Evolutionary conservation across 1,284 basidiomycete genomes (phyloP).

Genomic region (Sporisorium exsertum): DNA sequence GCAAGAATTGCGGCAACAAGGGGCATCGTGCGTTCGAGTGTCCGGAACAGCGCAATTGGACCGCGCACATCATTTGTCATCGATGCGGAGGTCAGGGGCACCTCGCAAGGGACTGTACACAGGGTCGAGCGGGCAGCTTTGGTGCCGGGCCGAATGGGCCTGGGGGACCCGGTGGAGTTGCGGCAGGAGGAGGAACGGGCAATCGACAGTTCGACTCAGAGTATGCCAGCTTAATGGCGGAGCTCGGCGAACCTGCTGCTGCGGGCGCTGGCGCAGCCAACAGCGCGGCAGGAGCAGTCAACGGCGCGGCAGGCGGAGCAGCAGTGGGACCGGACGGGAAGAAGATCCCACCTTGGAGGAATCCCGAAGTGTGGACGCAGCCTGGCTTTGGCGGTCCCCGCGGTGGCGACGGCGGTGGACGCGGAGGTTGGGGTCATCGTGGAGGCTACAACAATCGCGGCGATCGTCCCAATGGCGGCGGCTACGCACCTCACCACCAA

Average conservation of each 20-base stretch:
- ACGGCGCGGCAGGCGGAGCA: constrained; percentile 2
- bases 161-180: constrained; percentile 48
- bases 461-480: constrained; percentile 8
- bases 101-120: constrained; percentile 65
- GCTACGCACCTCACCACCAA: constrained; percentile 1
- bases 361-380: constrained; percentile 64
- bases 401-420: constrained; percentile 23
- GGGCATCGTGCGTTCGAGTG: constrained; percentile 73
- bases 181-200: constrained; percentile 46
- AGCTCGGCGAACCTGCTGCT: constrained; percentile 85
- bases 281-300: constrained; percentile 30
- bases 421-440: constrained; percentile 27
- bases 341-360: constrained; percentile 68
- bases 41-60: constrained; percentile 66
- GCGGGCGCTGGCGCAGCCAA: constrained; percentile 31
- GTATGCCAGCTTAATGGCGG: constrained; percentile 96
- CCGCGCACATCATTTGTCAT: constrained; percentile 66
- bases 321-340: constrained; percentile 60
- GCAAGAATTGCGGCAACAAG: constrained; percentile 95
- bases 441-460: constrained; percentile 37
- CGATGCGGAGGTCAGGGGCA: constrained; percentile 68
- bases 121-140: constrained; percentile 74
- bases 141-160: constrained; percentile 72
- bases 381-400: constrained; percentile 48
- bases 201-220: constrained; percentile 85